Base-by-base conservation (phyloP, 108 stramenopile genomes). In the Cylindrotheca closterium region DNA sequence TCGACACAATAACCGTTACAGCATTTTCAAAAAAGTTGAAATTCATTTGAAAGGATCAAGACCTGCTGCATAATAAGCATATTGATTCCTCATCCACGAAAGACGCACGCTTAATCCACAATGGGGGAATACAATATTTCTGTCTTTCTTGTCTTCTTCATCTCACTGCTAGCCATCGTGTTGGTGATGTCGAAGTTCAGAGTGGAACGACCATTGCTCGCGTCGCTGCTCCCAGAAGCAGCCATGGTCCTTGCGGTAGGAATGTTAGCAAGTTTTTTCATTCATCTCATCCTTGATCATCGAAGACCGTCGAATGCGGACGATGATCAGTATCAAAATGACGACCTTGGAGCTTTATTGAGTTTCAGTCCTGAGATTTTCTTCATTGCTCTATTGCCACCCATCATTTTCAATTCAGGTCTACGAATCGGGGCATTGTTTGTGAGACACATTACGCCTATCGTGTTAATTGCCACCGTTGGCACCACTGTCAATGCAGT, bases 331-430 rank as follows among this genome's bases (percentile, higher is more conserved):
- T 56, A 30, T 48, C 4, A 66, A 3, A 49, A 61, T 50, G 47
- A 58, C 46, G 83, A 67, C 21, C 48, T 60, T n/a, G 42, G 60
- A 4, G 58, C 69, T 24, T 31, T 92, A 24, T 57, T 85, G 22
- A 70, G 65, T 15, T 93, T 93, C 57, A 62, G 73, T 60, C 79
- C 86, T 3, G 66, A 81, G 18, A 60, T 87, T 24, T 96, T 96
- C 65, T 93, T 96, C 54, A 47, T 92, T 8, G 73, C 69, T 12
- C 70, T 93, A 55, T 81, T 96, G 4, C 95, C 95, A 5, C 92
- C 92, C 0, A 92, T 96, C 58, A 91, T 96, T 50, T 96, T 92
- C 81, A 88, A 93, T 69, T 74, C 75, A 1, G 95, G 95, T 1
- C 47, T 93, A 25, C 63, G 83, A 4, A 63, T 74, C 33, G 68